Conservation (phyloP, 164 flowering plant genomes). For the Magnolia kwangsiensis region DNA sequence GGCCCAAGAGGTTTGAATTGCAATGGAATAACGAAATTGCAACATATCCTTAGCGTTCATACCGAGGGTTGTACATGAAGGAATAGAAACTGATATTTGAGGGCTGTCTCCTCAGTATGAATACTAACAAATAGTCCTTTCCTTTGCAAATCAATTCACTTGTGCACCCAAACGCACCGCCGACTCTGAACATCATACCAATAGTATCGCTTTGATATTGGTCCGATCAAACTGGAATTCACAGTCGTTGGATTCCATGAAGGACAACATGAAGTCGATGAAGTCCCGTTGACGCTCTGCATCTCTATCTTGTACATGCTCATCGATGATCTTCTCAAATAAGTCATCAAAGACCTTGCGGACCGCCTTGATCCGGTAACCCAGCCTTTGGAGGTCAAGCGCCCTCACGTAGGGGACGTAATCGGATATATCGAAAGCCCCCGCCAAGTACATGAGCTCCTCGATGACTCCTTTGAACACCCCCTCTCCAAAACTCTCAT, state of each 20-base stretch:
- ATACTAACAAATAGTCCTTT: too few species aligned
- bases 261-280: constrained; percentile 2
- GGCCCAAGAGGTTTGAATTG: too few species aligned
- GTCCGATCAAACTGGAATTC: neutral
- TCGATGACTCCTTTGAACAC: constrained; percentile 40
- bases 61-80: neutral
- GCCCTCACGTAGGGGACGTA: constrained; percentile 17
- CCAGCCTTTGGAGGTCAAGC: constrained; percentile 5
- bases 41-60: neutral
- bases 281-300: neutral
- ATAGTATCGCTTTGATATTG: neutral
- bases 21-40: neutral
- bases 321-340: constrained; percentile 1
- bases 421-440: constrained; percentile 36
- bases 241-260: neutral
- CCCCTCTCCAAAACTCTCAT: constrained; percentile 30
- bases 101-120: neutral
- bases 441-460: constrained; percentile 25
- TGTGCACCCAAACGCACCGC: neutral
- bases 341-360: neutral
- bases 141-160: neutral
- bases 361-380: constrained; percentile 4
- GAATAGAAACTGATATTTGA: neutral
- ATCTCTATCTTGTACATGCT: neutral
- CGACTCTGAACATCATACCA: neutral